Conservation (phyloP, 306 rosid species). For the Acmispon strigosus region DNA sequence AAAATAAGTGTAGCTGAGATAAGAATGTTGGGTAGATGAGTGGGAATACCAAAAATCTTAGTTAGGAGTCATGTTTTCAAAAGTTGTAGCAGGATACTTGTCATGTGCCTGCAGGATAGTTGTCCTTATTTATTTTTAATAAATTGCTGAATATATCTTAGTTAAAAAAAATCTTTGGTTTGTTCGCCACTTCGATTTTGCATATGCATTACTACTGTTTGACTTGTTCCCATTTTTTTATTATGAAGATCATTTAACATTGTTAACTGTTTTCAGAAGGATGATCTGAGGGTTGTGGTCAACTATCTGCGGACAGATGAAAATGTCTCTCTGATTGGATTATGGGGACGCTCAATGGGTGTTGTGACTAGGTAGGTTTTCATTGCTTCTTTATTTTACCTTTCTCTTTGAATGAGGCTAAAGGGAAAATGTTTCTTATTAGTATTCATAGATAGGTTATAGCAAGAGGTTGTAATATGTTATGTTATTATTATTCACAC, state of each 20-base stretch:
- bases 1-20: neutral
- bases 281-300: slow-evolving; percentile 75
- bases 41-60: neutral
- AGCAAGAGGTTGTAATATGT: neutral
- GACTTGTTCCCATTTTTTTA: slow-evolving; percentile 1
- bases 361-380: slow-evolving; percentile 89
- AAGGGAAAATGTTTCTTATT: neutral
- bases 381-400: slow-evolving; percentile 21
- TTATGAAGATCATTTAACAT: slow-evolving; percentile 3
- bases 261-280: slow-evolving; percentile 58
- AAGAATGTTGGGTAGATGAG: neutral
- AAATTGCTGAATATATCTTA: neutral
- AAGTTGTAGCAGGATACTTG: neutral
- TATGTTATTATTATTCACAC: slow-evolving; percentile 1
- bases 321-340: slow-evolving; percentile 87
- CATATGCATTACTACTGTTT: neutral
- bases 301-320: slow-evolving; percentile 81
- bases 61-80: neutral
- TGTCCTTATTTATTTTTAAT: neutral
- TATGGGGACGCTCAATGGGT: slow-evolving; percentile 99
- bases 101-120: neutral
- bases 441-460: neutral
- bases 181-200: neutral
- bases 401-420: slow-evolving; percentile 2
- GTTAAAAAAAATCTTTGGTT: neutral